Percentiles rank a stretch among this genome's conserved stretches.
These are phyloP conservation scores for Argentina anserina DNA, from an alignment of 306 rosid genomes.

Conservation along the genomic window DNA sequence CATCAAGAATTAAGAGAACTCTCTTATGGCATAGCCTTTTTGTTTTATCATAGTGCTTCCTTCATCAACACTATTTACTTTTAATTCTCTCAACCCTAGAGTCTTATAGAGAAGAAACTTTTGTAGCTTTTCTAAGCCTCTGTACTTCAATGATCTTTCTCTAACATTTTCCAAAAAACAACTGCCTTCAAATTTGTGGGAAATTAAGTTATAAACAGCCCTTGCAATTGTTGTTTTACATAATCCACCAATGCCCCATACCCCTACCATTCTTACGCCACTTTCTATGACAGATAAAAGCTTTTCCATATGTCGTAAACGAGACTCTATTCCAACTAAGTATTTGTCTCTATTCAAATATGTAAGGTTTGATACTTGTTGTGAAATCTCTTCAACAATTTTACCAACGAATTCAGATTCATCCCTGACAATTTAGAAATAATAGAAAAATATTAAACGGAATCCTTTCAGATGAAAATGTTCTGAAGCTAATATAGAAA, in stretches of 20 bases:
- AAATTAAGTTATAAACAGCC: background rate
- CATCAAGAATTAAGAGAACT: constrained; percentile 13
- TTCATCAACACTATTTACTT: background rate
- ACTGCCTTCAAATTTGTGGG: background rate
- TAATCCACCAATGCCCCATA: background rate
- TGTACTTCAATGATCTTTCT: background rate
- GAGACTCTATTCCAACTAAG: background rate
- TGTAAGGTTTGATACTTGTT: background rate
- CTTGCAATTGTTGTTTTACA: background rate
- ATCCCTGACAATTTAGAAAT: background rate
- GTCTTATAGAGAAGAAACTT: background rate
- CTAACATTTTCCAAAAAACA: background rate
- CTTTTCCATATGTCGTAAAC: background rate
- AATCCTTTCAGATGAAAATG: too few relatives aligned
- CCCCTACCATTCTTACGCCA: background rate
- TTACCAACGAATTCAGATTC: background rate
- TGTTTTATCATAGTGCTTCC: background rate
- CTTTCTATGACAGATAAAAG: background rate
- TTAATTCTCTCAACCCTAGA: background rate
- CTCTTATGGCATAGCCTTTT: background rate
- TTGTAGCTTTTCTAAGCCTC: background rate
- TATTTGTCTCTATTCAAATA: background rate
- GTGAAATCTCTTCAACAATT: background rate
- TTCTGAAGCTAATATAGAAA: too few relatives aligned
- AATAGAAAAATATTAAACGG: background rate